Evolutionary conservation across 768 basidiomycete genomes (phyloP), one percentile per base, ranked within the genome.

Genomic region (Megacollybia marginata): DNA sequence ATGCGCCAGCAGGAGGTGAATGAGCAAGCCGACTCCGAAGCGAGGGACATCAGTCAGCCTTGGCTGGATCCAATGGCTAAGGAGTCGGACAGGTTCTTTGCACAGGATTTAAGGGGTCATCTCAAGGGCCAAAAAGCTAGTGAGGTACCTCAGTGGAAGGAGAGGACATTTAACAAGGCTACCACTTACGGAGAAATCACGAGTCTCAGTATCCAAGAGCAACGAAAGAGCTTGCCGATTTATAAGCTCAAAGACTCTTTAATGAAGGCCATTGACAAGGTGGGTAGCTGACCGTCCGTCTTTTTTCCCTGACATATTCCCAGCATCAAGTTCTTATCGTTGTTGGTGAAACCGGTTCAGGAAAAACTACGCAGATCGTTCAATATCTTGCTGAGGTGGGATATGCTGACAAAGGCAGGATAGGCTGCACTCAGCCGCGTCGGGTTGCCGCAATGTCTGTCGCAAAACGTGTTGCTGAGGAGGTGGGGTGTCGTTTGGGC

Each of bases 401-500:
- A 0, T 94, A 83, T 56, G 88, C 93, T 0, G 95, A 98, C 59
- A 80, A 68, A 55, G 90, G 91, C 45, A 83, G 85, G 50, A 92
- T 99, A 56, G 96, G 95, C 11, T 98, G 96, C 61, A 99, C 96
- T 0, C 96, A 99, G 64, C 96, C 96, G 20, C 88, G 96, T 72
- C 95, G 96, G 77, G 96, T 98, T 31, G 96, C 96, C 33, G 96
- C 96, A 9, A 96, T 97, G 84, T 97, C 95, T 11, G 96, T 99
- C 9, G 95, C 96, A 13, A 98, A 98, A 63, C 93, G 96, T 70
- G 96, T 99, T 4, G 74, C 95, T 2, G 96, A 99, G 66, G 96
- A 99, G 69, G 95, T 99, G 13, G 96, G 96, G 10, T 98, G 95
- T 69, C 82, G 96, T 13, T 72, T 99, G 9, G 96, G 96, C 6